Percentiles rank a stretch among this genome's conserved stretches.
phyloP scores from a whole-genome alignment of 768 basidiomycete genomes.

The Leccinum rimulosum region DNA sequence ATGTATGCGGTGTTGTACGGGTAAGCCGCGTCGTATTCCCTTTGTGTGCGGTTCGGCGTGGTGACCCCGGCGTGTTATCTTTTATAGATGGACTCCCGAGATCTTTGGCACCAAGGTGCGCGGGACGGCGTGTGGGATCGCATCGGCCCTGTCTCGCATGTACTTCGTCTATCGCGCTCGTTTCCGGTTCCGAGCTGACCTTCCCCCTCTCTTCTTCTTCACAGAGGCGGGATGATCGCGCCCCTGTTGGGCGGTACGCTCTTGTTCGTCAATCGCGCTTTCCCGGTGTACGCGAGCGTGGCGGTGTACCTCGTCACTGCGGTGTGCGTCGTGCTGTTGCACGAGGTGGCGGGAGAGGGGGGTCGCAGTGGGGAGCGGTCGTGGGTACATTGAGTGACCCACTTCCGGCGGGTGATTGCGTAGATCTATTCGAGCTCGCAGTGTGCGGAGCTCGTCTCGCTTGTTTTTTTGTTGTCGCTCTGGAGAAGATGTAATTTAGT shows the following conservation, averaged over 20 bases:
- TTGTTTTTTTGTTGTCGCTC: neutral
- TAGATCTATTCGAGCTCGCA: neutral
- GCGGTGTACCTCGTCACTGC: constrained; percentile 63
- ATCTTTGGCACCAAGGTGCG: constrained; percentile 84
- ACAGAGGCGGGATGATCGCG: constrained; percentile 86
- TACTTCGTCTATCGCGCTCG: constrained; percentile 26
- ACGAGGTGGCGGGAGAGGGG: constrained; percentile 39
- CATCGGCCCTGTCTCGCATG: constrained; percentile 83
- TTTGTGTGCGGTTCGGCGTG: neutral
- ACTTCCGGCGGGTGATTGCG: neutral
- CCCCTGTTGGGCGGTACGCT: constrained; percentile 76
- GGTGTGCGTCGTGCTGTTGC: constrained; percentile 57
- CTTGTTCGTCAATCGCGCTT: constrained; percentile 59
- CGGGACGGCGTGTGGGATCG: constrained; percentile 86
- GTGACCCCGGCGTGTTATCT: neutral
- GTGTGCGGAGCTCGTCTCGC: neutral
- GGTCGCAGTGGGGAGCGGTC: constrained; percentile 4
- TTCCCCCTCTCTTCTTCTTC: neutral
- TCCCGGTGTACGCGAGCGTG: constrained; percentile 78
- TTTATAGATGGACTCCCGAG: constrained; percentile 71
- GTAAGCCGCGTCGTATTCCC: constrained; percentile 10
- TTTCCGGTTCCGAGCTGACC: neutral
- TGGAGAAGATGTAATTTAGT: neutral
- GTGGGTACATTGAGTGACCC: neutral
- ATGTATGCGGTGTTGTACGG: constrained; percentile 91